Evolutionary conservation across 2,329 filamentous ascomycete genomes (phyloP).

Genomic region (Berkeleyomyces rouxiae): DNA sequence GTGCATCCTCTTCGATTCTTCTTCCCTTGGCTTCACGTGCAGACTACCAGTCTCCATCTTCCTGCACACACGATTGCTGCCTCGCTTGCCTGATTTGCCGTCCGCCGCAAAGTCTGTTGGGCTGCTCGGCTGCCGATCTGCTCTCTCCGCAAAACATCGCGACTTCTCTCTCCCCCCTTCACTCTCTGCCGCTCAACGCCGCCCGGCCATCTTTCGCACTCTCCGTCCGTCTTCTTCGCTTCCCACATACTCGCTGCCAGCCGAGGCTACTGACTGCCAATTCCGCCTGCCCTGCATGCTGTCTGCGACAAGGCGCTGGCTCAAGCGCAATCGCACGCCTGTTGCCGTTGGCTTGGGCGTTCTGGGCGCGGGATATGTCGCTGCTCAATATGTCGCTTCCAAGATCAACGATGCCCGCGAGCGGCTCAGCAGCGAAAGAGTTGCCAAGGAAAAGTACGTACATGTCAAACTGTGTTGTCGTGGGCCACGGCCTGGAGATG

Average conservation of each 20-base stretch:
- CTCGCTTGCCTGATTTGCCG: neutral
- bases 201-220: neutral
- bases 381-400: conserved; percentile 76
- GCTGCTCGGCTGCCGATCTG: neutral
- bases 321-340: conserved; percentile 78
- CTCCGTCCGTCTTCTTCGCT: neutral
- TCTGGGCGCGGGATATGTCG: conserved; percentile 77
- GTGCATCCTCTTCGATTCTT: neutral
- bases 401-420: conserved; percentile 89
- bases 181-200: neutral
- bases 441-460: conserved; percentile 81
- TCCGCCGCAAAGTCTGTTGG: neutral
- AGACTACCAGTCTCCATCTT: neutral
- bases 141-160: neutral
- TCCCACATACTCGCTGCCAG: neutral
- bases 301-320: conserved; percentile 68
- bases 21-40: neutral
- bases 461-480: neutral
- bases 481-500: neutral
- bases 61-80: neutral
- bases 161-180: neutral
- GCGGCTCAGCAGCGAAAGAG: conserved; percentile 90
- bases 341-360: conserved; percentile 79
- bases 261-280: neutral
- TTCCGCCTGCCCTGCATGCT: conserved; percentile 30